Evolutionary conservation across 2,329 filamentous ascomycete genomes (phyloP).

Genomic region (Fusarium stilboides): DNA sequence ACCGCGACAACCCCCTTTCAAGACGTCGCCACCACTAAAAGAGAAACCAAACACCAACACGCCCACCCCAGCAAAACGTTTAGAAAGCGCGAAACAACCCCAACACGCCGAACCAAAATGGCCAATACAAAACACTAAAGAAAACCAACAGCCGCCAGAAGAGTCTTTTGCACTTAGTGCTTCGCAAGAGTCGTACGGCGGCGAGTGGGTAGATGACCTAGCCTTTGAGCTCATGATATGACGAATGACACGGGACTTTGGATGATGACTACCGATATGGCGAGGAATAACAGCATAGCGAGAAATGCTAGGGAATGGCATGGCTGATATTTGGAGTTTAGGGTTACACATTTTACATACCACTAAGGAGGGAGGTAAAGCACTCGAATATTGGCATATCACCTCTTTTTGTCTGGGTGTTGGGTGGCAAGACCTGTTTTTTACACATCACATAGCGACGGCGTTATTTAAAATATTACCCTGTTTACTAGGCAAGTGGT

Average conservation of each 20-base stretch:
- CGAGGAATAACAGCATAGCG: neutral
- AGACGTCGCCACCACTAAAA: neutral
- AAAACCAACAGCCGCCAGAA: constrained; percentile 46
- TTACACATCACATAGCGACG: constrained; percentile 34
- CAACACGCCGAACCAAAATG: neutral
- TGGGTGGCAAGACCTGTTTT: constrained; percentile 24
- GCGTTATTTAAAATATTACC: constrained; percentile 27
- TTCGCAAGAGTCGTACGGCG: constrained; percentile 59
- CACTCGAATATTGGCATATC: constrained; percentile 15
- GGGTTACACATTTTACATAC: neutral
- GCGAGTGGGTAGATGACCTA: constrained; percentile 58
- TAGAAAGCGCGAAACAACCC: constrained; percentile 6
- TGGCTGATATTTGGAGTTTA: constrained; percentile 18
- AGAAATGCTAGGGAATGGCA: constrained; percentile 1
- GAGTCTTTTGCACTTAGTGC: constrained; percentile 33
- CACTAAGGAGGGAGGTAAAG: neutral
- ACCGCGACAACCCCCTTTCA: constrained; percentile 6
- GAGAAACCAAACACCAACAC: constrained; percentile 11
- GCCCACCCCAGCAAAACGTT: neutral
- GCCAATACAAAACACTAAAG: constrained; percentile 27
- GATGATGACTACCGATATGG: constrained; percentile 12
- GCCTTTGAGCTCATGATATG: constrained; percentile 52
- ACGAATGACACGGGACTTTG: constrained; percentile 30
- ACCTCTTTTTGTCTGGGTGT: constrained; percentile 1
- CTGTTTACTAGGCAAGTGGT: constrained; percentile 9